These are phyloP conservation scores for Xylaria curta DNA, from an alignment of 495 filamentous ascomycete species.

Conservation along the genomic window DNA sequence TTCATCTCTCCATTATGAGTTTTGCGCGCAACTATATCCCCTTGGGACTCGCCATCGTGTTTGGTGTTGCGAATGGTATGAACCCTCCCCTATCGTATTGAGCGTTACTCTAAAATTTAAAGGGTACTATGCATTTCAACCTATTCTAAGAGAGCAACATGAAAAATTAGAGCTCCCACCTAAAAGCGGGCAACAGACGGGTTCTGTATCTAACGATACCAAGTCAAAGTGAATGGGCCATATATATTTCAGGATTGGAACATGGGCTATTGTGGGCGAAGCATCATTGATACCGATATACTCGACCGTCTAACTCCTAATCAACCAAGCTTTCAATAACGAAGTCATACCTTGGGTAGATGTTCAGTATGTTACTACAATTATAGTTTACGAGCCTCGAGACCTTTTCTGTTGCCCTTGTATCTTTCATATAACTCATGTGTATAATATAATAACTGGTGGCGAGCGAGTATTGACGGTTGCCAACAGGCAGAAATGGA, in stretches of 20 bases:
- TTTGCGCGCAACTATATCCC: slow-evolving; percentile 34
- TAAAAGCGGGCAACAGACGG: slow-evolving; percentile 6
- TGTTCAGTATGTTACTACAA: neutral
- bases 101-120: slow-evolving; percentile 32
- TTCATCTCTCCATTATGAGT: slow-evolving; percentile 30
- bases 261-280: neutral
- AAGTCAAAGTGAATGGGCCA: slow-evolving; percentile 15
- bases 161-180: slow-evolving; percentile 33
- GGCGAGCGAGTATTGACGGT: neutral
- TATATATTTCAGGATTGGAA: neutral
- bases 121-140: slow-evolving; percentile 55
- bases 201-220: slow-evolving; percentile 16
- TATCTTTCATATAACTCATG: neutral
- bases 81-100: slow-evolving; percentile 18
- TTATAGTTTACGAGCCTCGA: neutral
- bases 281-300: neutral
- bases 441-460: neutral
- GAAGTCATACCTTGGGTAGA: neutral
- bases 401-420: neutral
- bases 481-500: neutral
- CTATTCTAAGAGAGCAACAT: slow-evolving; percentile 46
- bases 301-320: neutral
- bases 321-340: neutral
- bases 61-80: slow-evolving; percentile 45
- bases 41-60: slow-evolving; percentile 35